These are phyloP conservation scores for Geranomyces michiganensis DNA, from an alignment of 192 early-diverging fungal genomes.

Conservation along the genomic window DNA sequence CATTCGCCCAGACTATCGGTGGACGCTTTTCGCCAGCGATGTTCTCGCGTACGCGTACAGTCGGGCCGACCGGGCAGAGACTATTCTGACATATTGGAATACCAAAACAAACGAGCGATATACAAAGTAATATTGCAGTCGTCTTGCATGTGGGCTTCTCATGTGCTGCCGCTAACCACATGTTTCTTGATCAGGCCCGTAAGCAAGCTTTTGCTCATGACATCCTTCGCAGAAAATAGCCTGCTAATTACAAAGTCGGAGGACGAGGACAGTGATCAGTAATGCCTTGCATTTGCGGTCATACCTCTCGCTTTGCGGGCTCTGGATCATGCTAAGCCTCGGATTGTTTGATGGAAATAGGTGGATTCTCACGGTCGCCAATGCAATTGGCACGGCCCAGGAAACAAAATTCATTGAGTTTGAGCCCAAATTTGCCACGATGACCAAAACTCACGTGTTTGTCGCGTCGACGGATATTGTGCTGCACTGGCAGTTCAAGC, in stretches of 20 bases:
- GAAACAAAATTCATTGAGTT: conserved; percentile 58
- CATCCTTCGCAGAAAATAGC: conserved; percentile 51
- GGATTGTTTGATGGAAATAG: conserved; percentile 21
- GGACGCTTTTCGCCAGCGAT: conserved; percentile 53
- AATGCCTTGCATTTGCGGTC: neutral
- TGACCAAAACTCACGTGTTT: conserved; percentile 52
- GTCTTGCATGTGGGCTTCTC: too few relatives aligned
- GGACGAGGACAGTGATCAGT: conserved; percentile 31
- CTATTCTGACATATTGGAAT: conserved; percentile 58
- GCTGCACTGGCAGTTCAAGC: conserved; percentile 55
- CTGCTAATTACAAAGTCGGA: conserved; percentile 53
- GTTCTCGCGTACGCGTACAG: conserved; percentile 55
- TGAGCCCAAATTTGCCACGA: conserved; percentile 46
- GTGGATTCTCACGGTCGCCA: conserved; percentile 51
- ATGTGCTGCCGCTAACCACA: neutral
- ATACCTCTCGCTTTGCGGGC: neutral
- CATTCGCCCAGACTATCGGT: conserved; percentile 59
- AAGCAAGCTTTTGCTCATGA: conserved; percentile 45
- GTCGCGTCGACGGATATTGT: conserved; percentile 50
- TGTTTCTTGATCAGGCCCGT: conserved; percentile 44
- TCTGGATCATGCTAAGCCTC: neutral
- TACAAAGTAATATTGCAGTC: conserved; percentile 57
- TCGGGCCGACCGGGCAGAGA: conserved; percentile 48
- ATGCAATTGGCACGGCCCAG: conserved; percentile 58
- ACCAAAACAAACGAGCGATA: conserved; percentile 55